Percentiles rank a stretch among this genome's conserved stretches.
Evolutionary conservation across 1,284 basidiomycete genomes (phyloP).

Genomic region (Apiotrichum domesticum): DNA sequence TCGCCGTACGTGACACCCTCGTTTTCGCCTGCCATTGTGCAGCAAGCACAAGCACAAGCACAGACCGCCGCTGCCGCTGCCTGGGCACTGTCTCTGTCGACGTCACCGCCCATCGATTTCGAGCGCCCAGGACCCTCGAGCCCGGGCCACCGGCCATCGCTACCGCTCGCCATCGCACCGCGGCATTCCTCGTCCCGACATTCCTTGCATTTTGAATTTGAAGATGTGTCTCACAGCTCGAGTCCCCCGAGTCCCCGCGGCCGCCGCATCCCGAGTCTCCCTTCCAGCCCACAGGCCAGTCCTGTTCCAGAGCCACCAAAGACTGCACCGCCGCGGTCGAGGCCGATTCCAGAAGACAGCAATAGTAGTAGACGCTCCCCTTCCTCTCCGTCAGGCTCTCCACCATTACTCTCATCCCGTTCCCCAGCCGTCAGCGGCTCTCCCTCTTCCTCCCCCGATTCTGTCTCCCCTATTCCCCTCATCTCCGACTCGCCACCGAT

Average conservation of each 20-base stretch:
- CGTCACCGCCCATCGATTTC: not conserved
- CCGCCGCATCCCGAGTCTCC: no score
- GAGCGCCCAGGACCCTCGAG: not conserved
- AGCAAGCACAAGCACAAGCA: conserved; percentile 1
- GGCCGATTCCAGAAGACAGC: no score
- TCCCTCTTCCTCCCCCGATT: no score
- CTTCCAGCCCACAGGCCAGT: not conserved
- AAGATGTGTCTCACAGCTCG: not conserved
- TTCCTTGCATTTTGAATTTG: not conserved
- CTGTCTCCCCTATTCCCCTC: no score
- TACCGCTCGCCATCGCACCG: not conserved
- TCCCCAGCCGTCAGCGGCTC: no score
- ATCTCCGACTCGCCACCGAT: not conserved
- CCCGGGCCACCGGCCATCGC: not conserved
- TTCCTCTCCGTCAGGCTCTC: no score
- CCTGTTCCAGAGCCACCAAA: not conserved
- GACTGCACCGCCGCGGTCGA: no score
- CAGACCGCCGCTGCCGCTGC: not conserved
- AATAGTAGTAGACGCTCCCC: no score
- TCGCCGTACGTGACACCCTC: conserved; percentile 41
- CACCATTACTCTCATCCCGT: no score
- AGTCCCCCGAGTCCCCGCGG: no score
- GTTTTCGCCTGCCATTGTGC: conserved; percentile 34
- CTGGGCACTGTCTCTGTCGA: not conserved
- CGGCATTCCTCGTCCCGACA: not conserved